phyloP scores from a whole-genome alignment of 192 early-diverging fungal genomes.

The Polychytrium aggregatum region DNA sequence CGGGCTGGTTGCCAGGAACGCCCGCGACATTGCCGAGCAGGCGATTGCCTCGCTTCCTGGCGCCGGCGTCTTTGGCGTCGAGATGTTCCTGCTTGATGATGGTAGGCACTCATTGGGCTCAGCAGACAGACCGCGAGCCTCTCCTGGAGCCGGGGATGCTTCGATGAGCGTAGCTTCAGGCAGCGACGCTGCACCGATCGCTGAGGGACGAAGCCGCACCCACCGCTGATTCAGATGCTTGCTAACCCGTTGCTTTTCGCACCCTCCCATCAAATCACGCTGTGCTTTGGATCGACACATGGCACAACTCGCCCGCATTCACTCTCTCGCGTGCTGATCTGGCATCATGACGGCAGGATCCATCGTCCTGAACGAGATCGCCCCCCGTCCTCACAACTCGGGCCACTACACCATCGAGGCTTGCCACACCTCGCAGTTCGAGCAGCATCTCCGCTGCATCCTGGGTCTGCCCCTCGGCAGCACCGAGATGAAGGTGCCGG shows the following conservation, averaged over 20 bases:
- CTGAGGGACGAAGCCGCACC: background rate
- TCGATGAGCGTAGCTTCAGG: no score
- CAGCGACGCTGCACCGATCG: no score
- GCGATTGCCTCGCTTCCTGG: constrained; percentile 61
- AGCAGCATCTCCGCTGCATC: constrained; percentile 84
- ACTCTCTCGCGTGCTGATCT: background rate
- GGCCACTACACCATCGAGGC: constrained; percentile 99
- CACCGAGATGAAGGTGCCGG: constrained; percentile 79
- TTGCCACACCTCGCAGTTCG: constrained; percentile 94
- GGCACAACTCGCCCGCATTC: no score
- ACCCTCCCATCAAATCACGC: no score
- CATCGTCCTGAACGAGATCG: constrained; percentile 93
- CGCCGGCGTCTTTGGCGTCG: constrained; percentile 93
- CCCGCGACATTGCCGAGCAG: constrained; percentile 73
- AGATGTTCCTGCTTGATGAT: constrained; percentile 89
- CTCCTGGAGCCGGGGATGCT: no score
- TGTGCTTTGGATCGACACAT: no score
- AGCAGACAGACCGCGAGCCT: no score
- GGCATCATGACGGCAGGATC: constrained; percentile 27
- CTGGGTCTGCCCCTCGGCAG: constrained; percentile 82
- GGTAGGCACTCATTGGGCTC: constrained; percentile 46
- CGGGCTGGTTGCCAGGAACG: constrained; percentile 56
- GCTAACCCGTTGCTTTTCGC: no score
- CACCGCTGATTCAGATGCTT: background rate
- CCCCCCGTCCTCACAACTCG: constrained; percentile 97